Base-by-base conservation (phyloP, 306 rosid genomes). In the Vigna trinervia region DNA sequence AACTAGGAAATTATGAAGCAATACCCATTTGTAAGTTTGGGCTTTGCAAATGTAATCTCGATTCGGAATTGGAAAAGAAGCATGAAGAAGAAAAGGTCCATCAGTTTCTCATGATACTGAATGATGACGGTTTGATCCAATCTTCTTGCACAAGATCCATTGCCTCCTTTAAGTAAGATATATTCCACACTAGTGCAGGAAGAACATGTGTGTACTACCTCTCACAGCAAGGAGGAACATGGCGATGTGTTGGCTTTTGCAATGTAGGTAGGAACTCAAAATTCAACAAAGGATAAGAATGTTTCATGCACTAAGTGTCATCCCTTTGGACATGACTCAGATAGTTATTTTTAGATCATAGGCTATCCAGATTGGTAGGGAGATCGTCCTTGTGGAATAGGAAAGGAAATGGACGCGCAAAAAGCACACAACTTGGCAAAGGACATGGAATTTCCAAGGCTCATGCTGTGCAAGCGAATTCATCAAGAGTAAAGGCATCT, bases 121-220 rank as follows among this genome's bases (percentile, higher is more conserved):
- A 54, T 1, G 30, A 54, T 0, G 30, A 53, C 5, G 4, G 60
- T 17, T 17, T 0, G 28, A 53, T 53, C 59, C 59, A 53, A 53
- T 53, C 59, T 53, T 53, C 59, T 20, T 19, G 60, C 30, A 19
- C 34, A 66, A 11, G 71, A 66, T 20, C 71, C 71, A 9, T 10
- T 63, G 5, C 71, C 71, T 65, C 13, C 52, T 11, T 10, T 65
- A 3, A 65, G 41, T 15, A 65, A 65, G 19, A 39, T 41, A 19
- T 65, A 65, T 28, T 63, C 69, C 6, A 63, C 15, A 1, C 14
- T 41, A 10, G 53, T 65, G 17, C 26, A 62, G 2, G 51, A 64
- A 39, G 70, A 64, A 19, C 1, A 0, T 13, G 11, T 64, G 70
- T 12, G 15, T 8, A 38, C 2, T n/a, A 1, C 39, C 7, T n/a